phyloP scores from a whole-genome alignment of 2,329 filamentous ascomycete species.

The Ceratocystiopsis minuta region DNA sequence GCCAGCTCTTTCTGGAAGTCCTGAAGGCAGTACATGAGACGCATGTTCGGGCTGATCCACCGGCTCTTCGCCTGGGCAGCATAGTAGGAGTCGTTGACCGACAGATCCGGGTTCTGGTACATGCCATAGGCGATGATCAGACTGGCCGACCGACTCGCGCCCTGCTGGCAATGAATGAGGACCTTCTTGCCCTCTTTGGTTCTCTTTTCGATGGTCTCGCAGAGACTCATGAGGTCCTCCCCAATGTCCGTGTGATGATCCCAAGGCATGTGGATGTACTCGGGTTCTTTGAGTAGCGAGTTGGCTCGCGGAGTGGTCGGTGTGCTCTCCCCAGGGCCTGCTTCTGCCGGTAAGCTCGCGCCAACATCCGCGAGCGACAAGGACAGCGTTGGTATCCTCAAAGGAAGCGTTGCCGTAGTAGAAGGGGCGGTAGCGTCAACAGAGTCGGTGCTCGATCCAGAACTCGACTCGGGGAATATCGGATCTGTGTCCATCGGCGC shows the following conservation, averaged over 20 bases:
- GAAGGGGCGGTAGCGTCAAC: too few species aligned
- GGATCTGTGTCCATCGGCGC: not conserved
- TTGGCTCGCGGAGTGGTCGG: conserved; percentile 40
- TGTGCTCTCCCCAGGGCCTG: conserved; percentile 14
- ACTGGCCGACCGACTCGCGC: conserved; percentile 69
- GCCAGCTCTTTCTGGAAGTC: conserved; percentile 54
- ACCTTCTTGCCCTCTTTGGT: conserved; percentile 60
- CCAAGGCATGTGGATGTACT: conserved; percentile 79
- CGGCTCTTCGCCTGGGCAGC: conserved; percentile 62
- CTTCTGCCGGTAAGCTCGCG: too few species aligned
- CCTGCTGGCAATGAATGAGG: conserved; percentile 71
- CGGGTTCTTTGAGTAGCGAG: conserved; percentile 33
- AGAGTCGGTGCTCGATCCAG: too few species aligned
- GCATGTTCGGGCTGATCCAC: conserved; percentile 89
- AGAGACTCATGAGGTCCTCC: conserved; percentile 55
- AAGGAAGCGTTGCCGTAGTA: not conserved
- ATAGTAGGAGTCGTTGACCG: conserved; percentile 69
- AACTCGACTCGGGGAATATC: not conserved
- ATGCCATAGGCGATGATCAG: conserved; percentile 74
- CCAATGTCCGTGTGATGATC: conserved; percentile 80
- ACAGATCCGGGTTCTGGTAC: conserved; percentile 58
- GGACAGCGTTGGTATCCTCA: not conserved
- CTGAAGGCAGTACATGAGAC: conserved; percentile 74
- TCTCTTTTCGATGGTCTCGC: conserved; percentile 56
- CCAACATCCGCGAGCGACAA: conserved; percentile 13